phyloP scores from a whole-genome alignment of 805 yeast species.

The Saturnispora sekii region DNA sequence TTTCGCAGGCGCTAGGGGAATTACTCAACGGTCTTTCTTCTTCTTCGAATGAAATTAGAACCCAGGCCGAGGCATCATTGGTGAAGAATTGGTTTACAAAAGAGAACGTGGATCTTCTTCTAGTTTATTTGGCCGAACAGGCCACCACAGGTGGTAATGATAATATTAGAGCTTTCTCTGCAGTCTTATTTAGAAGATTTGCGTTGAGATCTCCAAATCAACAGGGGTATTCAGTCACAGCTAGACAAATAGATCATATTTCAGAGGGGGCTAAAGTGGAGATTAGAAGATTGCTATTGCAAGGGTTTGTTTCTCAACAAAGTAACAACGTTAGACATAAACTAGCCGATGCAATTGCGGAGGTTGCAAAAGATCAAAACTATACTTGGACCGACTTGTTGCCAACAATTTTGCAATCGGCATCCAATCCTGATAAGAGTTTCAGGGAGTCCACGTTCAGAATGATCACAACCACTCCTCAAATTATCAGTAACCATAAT shows the following conservation, averaged over 20 bases:
- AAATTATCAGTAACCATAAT: constrained; percentile 45
- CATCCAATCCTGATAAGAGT: constrained; percentile 39
- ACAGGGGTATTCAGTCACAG: constrained; percentile 50
- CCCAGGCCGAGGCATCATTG: constrained; percentile 64
- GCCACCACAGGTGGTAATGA: constrained; percentile 56
- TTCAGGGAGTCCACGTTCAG: constrained; percentile 88
- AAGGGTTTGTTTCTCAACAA: constrained; percentile 64
- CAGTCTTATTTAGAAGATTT: constrained; percentile 82
- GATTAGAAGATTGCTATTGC: constrained; percentile 55
- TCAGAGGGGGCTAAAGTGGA: constrained; percentile 47
- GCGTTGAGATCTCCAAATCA: constrained; percentile 72
- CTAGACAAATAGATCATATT: constrained; percentile 68
- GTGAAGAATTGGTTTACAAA: constrained; percentile 67
- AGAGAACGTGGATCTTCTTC: constrained; percentile 57
- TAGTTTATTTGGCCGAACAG: constrained; percentile 74
- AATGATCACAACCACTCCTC: constrained; percentile 78
- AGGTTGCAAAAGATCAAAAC: constrained; percentile 64
- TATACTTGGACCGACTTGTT: constrained; percentile 71
- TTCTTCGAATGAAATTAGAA: constrained; percentile 63
- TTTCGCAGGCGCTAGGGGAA: constrained; percentile 41
- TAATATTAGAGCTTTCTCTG: constrained; percentile 59
- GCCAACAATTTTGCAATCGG: constrained; percentile 62
- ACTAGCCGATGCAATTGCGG: constrained; percentile 88
- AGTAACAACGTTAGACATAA: constrained; percentile 80
- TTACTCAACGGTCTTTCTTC: constrained; percentile 66